These are phyloP conservation scores for Pseudofabraea citricarpa DNA, from an alignment of 2,329 filamentous ascomycete genomes.

Conservation along the genomic window DNA sequence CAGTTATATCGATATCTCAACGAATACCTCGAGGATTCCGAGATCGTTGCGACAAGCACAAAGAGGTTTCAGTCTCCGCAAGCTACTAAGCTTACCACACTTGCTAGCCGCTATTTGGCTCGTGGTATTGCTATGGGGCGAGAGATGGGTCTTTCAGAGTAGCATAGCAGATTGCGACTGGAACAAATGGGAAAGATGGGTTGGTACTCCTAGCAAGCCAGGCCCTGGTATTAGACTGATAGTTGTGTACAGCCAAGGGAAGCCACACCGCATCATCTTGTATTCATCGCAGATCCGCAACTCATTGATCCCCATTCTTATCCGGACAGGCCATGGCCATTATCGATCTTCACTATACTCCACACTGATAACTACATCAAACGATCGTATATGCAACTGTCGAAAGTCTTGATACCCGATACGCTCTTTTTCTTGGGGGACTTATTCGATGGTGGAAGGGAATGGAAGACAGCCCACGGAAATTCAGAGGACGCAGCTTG, in stretches of 20 bases:
- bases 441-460: slow-evolving; percentile 89
- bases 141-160: slow-evolving; percentile 70
- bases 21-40: slow-evolving; percentile 9
- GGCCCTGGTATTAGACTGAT: slow-evolving; percentile 14
- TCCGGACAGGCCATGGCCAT: slow-evolving; percentile 64
- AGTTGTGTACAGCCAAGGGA: slow-evolving; percentile 56
- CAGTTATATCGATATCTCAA: slow-evolving; percentile 10
- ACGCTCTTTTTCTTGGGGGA: slow-evolving; percentile 90
- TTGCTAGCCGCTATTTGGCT: slow-evolving; percentile 70
- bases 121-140: slow-evolving; percentile 75
- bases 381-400: slow-evolving; percentile 74
- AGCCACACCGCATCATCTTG: slow-evolving; percentile 71
- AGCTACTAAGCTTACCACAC: slow-evolving; percentile 60
- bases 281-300: slow-evolving; percentile 68
- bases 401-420: slow-evolving; percentile 73
- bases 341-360: slow-evolving; percentile 59
- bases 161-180: slow-evolving; percentile 72
- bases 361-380: slow-evolving; percentile 90
- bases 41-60: slow-evolving; percentile 11
- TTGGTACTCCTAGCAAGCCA: slow-evolving; percentile 37
- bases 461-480: slow-evolving; percentile 75
- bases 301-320: slow-evolving; percentile 73
- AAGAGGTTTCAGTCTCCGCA: slow-evolving; percentile 42
- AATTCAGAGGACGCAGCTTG: slow-evolving; percentile 55
- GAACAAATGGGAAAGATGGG: slow-evolving; percentile 91